phyloP scores from a whole-genome alignment of 2,329 filamentous ascomycete genomes.

The Aureobasidium sp. region DNA sequence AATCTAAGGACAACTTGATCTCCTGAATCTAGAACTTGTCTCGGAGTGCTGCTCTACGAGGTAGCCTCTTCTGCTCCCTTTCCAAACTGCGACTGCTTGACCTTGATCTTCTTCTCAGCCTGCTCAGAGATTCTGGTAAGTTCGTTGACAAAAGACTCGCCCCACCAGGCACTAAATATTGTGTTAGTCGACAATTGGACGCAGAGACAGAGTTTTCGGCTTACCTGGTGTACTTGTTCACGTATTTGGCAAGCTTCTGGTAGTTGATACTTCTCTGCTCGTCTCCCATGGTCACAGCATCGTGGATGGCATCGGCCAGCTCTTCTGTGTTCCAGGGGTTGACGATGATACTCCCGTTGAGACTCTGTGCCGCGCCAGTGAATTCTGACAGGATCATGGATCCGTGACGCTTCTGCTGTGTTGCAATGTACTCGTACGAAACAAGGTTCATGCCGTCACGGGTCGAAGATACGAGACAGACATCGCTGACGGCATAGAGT shows the following conservation, averaged over 20 bases:
- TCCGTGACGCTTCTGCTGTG: conserved; percentile 82
- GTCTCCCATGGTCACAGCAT: conserved; percentile 92
- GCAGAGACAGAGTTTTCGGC: conserved; percentile 19
- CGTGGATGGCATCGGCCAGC: conserved; percentile 84
- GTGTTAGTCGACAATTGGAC: not conserved
- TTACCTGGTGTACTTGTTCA: conserved; percentile 89
- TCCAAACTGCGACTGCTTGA: conserved; percentile 24
- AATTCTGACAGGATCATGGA: conserved; percentile 96
- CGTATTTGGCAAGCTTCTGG: conserved; percentile 86
- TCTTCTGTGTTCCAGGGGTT: conserved; percentile 99
- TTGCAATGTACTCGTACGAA: conserved; percentile 96
- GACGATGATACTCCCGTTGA: conserved; percentile 88
- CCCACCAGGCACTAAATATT: conserved; percentile 76
- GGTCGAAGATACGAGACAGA: conserved; percentile 88
- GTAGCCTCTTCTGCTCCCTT: not conserved
- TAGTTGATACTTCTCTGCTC: conserved; percentile 84
- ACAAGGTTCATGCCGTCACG: conserved; percentile 98
- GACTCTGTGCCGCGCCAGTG: conserved; percentile 85
- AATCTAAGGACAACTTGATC: not conserved
- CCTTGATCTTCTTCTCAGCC: conserved; percentile 44
- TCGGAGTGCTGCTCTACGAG: not conserved
- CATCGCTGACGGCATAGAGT: conserved; percentile 85
- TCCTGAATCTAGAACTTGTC: too few species aligned
- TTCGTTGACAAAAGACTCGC: conserved; percentile 83
- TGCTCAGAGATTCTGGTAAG: conserved; percentile 55